A percentile compares a stretch with the other conserved stretches of the same genome.
phyloP scores from a whole-genome alignment of 164 flowering plant genomes.

The Umbellularia californica region DNA sequence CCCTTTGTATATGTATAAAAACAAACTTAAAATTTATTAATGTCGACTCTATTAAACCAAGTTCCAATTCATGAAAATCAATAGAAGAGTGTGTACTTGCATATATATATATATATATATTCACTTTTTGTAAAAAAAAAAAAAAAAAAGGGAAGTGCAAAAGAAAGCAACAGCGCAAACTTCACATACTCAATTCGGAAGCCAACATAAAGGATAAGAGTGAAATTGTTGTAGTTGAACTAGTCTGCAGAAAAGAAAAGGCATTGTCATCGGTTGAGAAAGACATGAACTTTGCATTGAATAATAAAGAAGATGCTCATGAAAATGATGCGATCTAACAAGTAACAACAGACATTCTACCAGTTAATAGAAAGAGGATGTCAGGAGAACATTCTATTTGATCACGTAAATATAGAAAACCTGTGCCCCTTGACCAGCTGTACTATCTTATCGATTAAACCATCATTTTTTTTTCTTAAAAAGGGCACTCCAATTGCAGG shows the following conservation, averaged over 20 bases:
- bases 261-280: not conserved
- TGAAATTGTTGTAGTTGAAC: constrained; percentile 21
- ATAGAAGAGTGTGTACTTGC: not conserved
- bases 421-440: no score
- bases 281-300: not conserved
- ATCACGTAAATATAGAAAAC: no score
- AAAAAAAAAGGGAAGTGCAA: not conserved
- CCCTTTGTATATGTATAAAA: not conserved
- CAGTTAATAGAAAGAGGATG: no score
- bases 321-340: no score
- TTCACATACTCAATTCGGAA: constrained; percentile 20
- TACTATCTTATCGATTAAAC: no score
- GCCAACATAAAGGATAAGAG: constrained; percentile 23
- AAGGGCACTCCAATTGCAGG: no score
- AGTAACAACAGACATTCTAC: no score
- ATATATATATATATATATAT: not conserved
- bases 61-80: not conserved
- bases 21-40: not conserved
- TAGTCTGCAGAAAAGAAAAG: constrained; percentile 15
- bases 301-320: no score
- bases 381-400: no score
- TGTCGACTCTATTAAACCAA: not conserved
- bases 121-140: not conserved
- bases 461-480: no score
- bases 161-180: not conserved